Evolutionary conservation across 2,329 filamentous ascomycete species (phyloP).

Genomic region (Xylariaceae sp.): DNA sequence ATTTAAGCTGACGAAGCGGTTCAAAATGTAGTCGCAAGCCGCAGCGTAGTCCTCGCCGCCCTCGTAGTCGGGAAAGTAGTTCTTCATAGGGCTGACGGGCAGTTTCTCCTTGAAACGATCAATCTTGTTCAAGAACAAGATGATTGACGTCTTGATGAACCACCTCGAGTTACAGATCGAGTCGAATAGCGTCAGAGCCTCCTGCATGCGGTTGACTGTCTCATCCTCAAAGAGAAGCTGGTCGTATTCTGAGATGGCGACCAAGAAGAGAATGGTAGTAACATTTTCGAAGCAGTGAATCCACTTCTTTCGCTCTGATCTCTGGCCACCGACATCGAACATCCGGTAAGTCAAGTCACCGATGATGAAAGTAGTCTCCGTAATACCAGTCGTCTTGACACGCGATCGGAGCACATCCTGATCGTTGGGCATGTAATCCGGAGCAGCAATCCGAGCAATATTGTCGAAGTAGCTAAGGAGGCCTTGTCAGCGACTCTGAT

Average conservation of each 20-base stretch:
- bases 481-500: conserved; percentile 29
- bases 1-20: conserved; percentile 96
- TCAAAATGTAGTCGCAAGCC: conserved; percentile 97
- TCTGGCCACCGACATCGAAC: conserved; percentile 95
- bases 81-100: conserved; percentile 76
- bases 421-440: conserved; percentile 92
- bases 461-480: conserved; percentile 79
- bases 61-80: conserved; percentile 89
- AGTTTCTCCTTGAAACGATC: conserved; percentile 87
- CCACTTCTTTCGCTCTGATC: conserved; percentile 98
- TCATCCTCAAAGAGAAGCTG: conserved; percentile 95
- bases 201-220: conserved; percentile 92
- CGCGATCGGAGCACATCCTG: conserved; percentile 92
- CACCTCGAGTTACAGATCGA: conserved; percentile 85
- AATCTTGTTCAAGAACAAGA: conserved; percentile 85
- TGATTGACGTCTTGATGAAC: conserved; percentile 88
- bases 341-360: conserved; percentile 92
- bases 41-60: conserved; percentile 92
- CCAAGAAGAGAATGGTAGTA: conserved; percentile 92
- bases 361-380: conserved; percentile 93
- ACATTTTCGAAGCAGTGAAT: conserved; percentile 99
- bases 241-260: conserved; percentile 96
- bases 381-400: conserved; percentile 97
- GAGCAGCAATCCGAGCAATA: conserved; percentile 82
- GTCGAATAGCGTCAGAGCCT: conserved; percentile 80